Percentiles rank a stretch among this genome's conserved stretches.
These are phyloP conservation scores for Penicillium subrubescens DNA, from an alignment of 495 filamentous ascomycete genomes.

Conservation along the genomic window DNA sequence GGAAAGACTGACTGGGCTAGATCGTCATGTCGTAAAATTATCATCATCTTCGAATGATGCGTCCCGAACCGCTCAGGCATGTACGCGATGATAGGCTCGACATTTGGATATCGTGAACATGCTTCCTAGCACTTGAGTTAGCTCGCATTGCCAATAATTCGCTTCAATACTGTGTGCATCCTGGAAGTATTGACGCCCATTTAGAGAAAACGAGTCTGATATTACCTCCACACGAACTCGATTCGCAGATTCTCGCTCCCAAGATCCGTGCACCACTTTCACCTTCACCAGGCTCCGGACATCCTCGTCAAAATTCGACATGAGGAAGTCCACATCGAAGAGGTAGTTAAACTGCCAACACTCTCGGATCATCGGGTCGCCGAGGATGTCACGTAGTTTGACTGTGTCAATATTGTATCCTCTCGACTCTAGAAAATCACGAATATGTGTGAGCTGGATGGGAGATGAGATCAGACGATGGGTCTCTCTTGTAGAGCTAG, in stretches of 20 bases:
- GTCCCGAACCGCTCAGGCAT: constrained; percentile 89
- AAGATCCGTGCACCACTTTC: constrained; percentile 84
- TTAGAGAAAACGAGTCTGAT: background rate
- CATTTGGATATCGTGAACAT: constrained; percentile 65
- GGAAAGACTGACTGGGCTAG: constrained; percentile 59
- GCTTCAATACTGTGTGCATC: background rate
- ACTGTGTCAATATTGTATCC: constrained; percentile 68
- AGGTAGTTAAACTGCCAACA: constrained; percentile 92
- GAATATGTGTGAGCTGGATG: constrained; percentile 71
- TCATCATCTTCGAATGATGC: constrained; percentile 86
- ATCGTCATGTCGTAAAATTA: constrained; percentile 76
- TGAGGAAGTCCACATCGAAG: constrained; percentile 77
- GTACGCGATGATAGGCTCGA: constrained; percentile 71
- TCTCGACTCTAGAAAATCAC: constrained; percentile 56
- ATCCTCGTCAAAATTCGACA: constrained; percentile 71
- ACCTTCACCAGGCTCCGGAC: constrained; percentile 64
- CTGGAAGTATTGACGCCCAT: background rate
- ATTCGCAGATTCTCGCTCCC: constrained; percentile 72
- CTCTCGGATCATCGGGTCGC: constrained; percentile 79
- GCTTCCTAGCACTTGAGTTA: constrained; percentile 47
- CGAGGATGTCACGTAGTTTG: constrained; percentile 69
- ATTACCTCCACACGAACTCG: constrained; percentile 63
- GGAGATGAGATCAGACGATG: constrained; percentile 56
- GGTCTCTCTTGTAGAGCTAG: background rate
- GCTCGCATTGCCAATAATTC: background rate